These are phyloP conservation scores for Logfia minima DNA, from an alignment of 129 eudicot genomes.

Conservation along the genomic window DNA sequence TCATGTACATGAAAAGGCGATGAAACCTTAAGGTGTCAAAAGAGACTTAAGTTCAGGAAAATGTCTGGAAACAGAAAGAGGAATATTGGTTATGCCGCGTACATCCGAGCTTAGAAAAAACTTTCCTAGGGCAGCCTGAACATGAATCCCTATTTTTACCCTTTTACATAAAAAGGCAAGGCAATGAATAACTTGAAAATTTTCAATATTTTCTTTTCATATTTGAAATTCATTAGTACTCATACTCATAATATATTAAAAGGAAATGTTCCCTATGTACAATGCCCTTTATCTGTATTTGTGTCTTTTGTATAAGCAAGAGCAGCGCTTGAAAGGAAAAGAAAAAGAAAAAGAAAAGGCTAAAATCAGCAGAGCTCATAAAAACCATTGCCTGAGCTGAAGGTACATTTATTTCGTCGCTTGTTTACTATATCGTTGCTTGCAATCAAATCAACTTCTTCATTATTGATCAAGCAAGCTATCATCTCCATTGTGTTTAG, in stretches of 20 bases:
- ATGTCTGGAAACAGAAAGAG: too few species aligned
- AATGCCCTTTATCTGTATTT: background rate
- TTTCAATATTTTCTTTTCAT: too few species aligned
- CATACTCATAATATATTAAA: background rate
- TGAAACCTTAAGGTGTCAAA: too few species aligned
- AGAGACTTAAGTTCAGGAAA: too few species aligned
- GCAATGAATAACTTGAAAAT: too few species aligned
- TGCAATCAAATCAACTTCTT: background rate
- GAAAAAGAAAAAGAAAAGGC: background rate
- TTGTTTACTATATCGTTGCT: background rate
- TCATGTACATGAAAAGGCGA: background rate
- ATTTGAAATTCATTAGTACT: background rate
- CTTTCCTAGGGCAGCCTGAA: too few species aligned
- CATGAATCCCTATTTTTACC: too few species aligned
- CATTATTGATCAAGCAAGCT: slow-evolving; percentile 26
- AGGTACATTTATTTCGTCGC: background rate
- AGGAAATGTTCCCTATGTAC: background rate
- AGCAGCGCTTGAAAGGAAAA: slow-evolving; percentile 1
- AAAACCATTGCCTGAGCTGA: background rate
- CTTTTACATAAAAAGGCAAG: too few species aligned
- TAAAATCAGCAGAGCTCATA: background rate
- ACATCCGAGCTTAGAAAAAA: too few species aligned
- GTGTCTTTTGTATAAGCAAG: slow-evolving; percentile 2
- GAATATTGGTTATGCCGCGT: too few species aligned
- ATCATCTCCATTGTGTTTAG: slow-evolving; percentile 41